Percentiles rank a stretch among this genome's conserved stretches.
Conservation (phyloP, 2,329 filamentous ascomycete genomes). For the Fusarium sp. region DNA sequence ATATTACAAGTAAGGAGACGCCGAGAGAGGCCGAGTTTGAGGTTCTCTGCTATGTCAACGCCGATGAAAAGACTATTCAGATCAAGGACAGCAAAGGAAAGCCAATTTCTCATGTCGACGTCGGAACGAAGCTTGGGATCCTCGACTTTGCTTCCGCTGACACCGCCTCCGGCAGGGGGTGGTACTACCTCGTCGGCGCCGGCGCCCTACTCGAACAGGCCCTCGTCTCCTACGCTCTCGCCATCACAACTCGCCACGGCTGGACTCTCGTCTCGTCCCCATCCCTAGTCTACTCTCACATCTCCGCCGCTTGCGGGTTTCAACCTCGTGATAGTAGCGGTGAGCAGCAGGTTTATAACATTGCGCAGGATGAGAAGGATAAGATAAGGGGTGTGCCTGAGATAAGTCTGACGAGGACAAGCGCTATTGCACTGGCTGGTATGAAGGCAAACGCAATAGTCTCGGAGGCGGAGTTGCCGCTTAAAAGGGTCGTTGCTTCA, state of each 20-base stretch:
- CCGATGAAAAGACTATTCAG: background rate
- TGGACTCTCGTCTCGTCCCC: background rate
- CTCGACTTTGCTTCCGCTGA: background rate
- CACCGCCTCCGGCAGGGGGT: fast-evolving
- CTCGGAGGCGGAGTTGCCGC: background rate
- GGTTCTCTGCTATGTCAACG: background rate
- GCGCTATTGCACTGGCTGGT: background rate
- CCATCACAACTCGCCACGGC: background rate
- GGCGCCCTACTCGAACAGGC: background rate
- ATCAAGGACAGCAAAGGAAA: background rate
- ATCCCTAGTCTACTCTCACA: background rate
- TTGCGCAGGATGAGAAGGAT: background rate
- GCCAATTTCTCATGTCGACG: background rate
- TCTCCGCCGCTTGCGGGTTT: background rate
- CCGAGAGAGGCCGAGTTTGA: background rate
- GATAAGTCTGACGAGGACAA: background rate
- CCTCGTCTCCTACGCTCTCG: background rate
- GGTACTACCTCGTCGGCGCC: background rate
- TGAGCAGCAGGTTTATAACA: background rate
- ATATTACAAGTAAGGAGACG: background rate
- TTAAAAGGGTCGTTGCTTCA: background rate
- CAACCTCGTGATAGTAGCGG: fast-evolving
- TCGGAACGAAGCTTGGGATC: background rate
- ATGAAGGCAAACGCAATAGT: background rate
- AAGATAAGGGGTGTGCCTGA: fast-evolving